A percentile compares a stretch with the other conserved stretches of the same genome.
These are phyloP conservation scores for Colletotrichum karsti DNA, from an alignment of 2,329 filamentous ascomycete genomes.

Conservation along the genomic window DNA sequence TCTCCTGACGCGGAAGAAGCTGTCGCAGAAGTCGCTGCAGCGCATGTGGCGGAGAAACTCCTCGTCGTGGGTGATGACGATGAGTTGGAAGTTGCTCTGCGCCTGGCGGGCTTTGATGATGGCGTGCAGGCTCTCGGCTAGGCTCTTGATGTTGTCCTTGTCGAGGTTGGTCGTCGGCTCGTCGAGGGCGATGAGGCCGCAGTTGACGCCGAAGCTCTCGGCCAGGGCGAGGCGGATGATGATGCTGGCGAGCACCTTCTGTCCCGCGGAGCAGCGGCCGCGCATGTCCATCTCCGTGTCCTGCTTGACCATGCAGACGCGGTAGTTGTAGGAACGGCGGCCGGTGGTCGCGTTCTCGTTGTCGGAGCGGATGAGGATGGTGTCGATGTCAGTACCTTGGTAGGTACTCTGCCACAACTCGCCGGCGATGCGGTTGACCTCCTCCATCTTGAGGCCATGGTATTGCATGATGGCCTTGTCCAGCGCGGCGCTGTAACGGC, in stretches of 20 bases:
- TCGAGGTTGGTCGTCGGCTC: conserved; percentile 98
- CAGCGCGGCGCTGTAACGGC: conserved; percentile 81
- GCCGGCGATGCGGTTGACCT: conserved; percentile 93
- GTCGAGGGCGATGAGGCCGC: conserved; percentile 94
- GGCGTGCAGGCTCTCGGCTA: conserved; percentile 84
- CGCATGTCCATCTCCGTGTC: conserved; percentile 99
- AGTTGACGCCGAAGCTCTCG: conserved; percentile 95
- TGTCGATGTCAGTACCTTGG: conserved; percentile 96
- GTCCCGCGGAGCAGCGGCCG: conserved; percentile 93
- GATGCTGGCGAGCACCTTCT: conserved; percentile 96
- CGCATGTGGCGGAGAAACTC: conserved; percentile 94
- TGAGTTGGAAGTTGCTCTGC: conserved; percentile 96
- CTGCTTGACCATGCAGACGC: conserved; percentile 97
- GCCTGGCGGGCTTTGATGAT: conserved; percentile 86
- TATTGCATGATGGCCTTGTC: conserved; percentile 98
- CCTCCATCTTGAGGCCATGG: conserved; percentile 96
- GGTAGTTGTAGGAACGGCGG: conserved; percentile 94
- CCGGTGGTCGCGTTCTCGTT: conserved; percentile 73
- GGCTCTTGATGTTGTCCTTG: conserved; percentile 89
- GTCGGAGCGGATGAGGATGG: conserved; percentile 93
- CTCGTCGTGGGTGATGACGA: conserved; percentile 99
- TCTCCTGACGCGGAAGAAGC: conserved; percentile 87
- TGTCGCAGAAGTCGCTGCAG: conserved; percentile 90
- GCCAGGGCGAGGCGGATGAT: conserved; percentile 96
- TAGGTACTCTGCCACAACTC: conserved; percentile 99